Evolutionary conservation across 2,329 filamentous ascomycete genomes (phyloP), one percentile per base, ranked within the genome.

Genomic region (Phialocephala subalpina): DNA sequence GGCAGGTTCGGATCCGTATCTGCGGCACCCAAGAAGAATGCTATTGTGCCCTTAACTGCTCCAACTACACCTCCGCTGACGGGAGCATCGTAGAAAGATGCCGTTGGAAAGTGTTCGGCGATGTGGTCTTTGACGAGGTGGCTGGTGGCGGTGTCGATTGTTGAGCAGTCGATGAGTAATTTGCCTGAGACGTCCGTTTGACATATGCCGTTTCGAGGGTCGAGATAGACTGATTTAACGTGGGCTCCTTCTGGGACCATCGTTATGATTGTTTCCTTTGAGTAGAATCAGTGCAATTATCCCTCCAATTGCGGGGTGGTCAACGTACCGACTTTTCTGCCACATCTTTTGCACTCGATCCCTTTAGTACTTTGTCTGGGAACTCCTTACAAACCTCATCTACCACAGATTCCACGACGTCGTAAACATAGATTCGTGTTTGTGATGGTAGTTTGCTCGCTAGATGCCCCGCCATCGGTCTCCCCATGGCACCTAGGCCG

Each of bases 101-200:
- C 64, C 27, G 55, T 60, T 6, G 69, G 69, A 27, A 62, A 63
- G 16, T 59, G 36, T 42, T 58, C 33, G 6, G 29, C 49, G 2
- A 69, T 60, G 22, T 63, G 36, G 9, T 64, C 66, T 11, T 49
- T 47, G 16, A 71, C 67, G 2, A 67, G 64, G 11, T 53, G 27
- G 1, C 86, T 89, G 1, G 88, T 89, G 63, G 83, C 83, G 0
- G 89, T 87, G 75, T 92, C 90, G 73, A 93, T 92, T 1, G 90
- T 92, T 12, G 89, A 92, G 71, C 86, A 89, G 76, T 92, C 90
- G 69, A 93, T 90, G 73, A 92, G 90, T 22, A 92, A 79, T 18
- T 82, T 67, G 78, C 76, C 25, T 74, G 68, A 47, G 73, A 78
- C 3, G 77, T 75, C 58, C 12, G 68, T 63, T 8, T 65, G 53